Base-by-base conservation (phyloP, 2,329 filamentous ascomycete species). In the Colletotrichum salicis region DNA sequence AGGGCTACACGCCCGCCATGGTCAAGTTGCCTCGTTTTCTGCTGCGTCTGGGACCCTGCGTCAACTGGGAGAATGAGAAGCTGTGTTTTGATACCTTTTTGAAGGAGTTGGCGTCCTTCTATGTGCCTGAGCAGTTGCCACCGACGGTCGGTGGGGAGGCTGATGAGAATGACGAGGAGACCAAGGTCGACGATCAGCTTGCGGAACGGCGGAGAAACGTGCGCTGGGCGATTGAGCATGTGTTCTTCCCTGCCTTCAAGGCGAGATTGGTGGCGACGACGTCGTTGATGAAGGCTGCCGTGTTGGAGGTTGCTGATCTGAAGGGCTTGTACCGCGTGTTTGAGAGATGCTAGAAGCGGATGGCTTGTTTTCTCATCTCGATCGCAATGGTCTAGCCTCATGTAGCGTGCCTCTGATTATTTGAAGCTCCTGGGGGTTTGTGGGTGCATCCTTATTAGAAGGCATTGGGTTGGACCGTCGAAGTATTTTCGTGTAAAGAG, bases 251-350 rank as follows among this genome's bases (percentile, higher is more conserved):
- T 0, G 94, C 95, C 0, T 94, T 98, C 78, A 94, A 94, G 80
- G 86, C 92, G 5, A 87, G 95, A 69, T 82, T 99, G 58, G 90
- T 98, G 67, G 95, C 94, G 24, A 98, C 96, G 10, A 92, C 89
- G 74, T 86, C 88, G 5, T 83, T 98, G 77, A 89, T 97, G 82
- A 90, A 91, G 62, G 93, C 91, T 0, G 88, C 86, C 10, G 90
- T 97, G 12, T 84, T 97, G 58, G 96, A 99, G 82, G 90, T 97
- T 60, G 96, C 96, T 2, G 94, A 97, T 83, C 82, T 98, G 71
- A 98, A 97, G 81, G 95, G 95, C 0, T 80, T 99, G 70, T 99
- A 99, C 81, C 87, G 94, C 57, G 95, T 98, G 3, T 99, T 99
- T 86, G 96, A 99, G 83, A 86, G 96, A 66, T 27, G 24, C 24